Conservation (phyloP, 2,329 filamentous ascomycete species). For the Diplocarpon mali region DNA sequence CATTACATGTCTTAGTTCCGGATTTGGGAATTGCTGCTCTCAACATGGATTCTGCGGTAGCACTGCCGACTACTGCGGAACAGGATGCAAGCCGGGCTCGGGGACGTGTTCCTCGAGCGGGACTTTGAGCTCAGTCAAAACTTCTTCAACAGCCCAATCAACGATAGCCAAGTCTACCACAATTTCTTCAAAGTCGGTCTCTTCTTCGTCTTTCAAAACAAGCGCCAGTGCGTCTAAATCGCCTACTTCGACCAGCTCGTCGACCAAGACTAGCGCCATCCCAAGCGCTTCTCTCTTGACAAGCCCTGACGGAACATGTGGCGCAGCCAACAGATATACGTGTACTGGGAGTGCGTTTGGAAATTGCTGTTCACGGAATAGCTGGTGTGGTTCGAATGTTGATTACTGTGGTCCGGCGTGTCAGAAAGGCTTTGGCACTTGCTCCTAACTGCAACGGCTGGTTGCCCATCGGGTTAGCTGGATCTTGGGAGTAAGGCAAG, state of each 20-base stretch:
- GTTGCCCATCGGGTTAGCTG: neutral
- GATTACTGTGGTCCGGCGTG: conserved; percentile 26
- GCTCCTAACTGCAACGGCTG: neutral
- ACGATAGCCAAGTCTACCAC: neutral
- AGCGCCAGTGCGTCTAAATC: neutral
- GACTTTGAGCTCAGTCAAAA: conserved; percentile 1
- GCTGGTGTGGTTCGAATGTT: conserved; percentile 22
- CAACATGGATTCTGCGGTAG: conserved; percentile 26
- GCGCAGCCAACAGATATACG: conserved; percentile 6
- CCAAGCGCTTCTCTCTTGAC: neutral
- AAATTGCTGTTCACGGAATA: conserved; percentile 22
- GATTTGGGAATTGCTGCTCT: conserved; percentile 24
- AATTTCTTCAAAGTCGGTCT: neutral
- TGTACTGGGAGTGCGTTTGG: conserved; percentile 18
- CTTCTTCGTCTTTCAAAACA: neutral
- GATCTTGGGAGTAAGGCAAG: too few species aligned
- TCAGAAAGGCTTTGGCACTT: conserved; percentile 12
- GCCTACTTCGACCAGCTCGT: neutral
- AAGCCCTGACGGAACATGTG: conserved; percentile 13
- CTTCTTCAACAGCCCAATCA: neutral
- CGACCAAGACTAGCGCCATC: neutral
- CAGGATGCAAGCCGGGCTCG: conserved; percentile 20
- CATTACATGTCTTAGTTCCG: conserved; percentile 20
- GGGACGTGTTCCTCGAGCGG: conserved; percentile 8
- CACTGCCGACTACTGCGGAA: conserved; percentile 24